Evolutionary conservation across 225 moss, liverwort and hornwort genomes (phyloP), one percentile per base, ranked within the genome.

Genomic region (Physcomitrium patens): DNA sequence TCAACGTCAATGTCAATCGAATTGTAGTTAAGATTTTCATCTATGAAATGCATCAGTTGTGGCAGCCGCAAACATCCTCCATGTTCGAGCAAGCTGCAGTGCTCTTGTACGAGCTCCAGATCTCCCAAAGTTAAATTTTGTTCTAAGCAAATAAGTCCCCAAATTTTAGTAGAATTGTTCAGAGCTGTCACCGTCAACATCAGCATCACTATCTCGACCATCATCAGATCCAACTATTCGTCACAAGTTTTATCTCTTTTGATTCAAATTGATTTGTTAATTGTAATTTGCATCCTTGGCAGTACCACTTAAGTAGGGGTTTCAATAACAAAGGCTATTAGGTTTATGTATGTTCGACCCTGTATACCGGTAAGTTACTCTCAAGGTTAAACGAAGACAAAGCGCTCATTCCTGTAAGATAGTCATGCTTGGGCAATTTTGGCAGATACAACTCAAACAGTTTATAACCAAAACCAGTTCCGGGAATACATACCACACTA

Each of bases 221-320:
- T 95, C 91, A 99, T 95, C 76, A 95, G 76, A 79, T 95, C 99
- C 76, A 95, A 64, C 9, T 95, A 95, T 23, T 95, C 99, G 47
- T 95, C 95, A 76, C 90, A 89, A 10, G 99, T 99, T 95, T 95
- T 93, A n/a, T 58, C 84, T 85, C 83, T 91, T 95, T 24, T 95
- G 95, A 81, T 93, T 99, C 69, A 99, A 77, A 76, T 86, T 54
- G 93, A 86, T 75, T 79, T 82, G 77, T 99, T 94, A 48, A 82
- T 85, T 7, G 95, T 93, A 53, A 95, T 95, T 73, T 99, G 97
- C 61, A 99, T 94, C 78, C 97, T 91, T 79, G 85, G 81, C 12
- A 99, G 89, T 28, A 94, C 80, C 37, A 99, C 93, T 92, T 92
- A 87, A 51, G 64, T 26, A 70, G 42, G 69, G 1, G 63, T 69